phyloP scores from a whole-genome alignment of 2,329 filamentous ascomycete genomes.

The Pyricularia grisea region DNA sequence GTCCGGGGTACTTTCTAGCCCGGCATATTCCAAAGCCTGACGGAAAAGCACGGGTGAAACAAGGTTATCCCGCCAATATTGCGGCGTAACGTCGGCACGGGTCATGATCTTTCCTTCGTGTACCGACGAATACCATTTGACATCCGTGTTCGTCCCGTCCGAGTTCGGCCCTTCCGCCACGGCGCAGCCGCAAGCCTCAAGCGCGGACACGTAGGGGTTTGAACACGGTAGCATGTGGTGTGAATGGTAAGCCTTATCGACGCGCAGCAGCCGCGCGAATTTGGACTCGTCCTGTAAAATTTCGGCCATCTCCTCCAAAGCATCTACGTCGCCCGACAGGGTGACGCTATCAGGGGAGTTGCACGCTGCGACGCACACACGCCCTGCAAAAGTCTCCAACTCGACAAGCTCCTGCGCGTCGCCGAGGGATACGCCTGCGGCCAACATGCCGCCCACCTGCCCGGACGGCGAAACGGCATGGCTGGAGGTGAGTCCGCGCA shows the following conservation, averaged over 20 bases:
- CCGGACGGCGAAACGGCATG: conserved; percentile 17
- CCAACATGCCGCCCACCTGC: conserved; percentile 26
- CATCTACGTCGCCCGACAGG: conserved; percentile 26
- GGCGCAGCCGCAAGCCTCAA: conserved; percentile 19
- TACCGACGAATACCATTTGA: conserved; percentile 26
- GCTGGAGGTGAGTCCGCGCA: conserved; percentile 21
- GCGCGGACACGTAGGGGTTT: conserved; percentile 20
- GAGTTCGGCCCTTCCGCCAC: too few species aligned
- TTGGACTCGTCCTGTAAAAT: conserved; percentile 15
- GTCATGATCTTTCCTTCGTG: conserved; percentile 18
- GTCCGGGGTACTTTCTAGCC: too few species aligned
- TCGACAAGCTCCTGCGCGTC: not conserved
- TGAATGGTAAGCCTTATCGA: conserved; percentile 31
- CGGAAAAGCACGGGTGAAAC: conserved; percentile 22
- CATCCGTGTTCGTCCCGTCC: conserved; percentile 12
- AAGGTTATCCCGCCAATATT: conserved; percentile 26
- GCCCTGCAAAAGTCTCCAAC: not conserved
- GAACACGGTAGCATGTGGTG: conserved; percentile 26
- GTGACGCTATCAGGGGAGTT: conserved; percentile 28
- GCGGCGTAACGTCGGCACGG: conserved; percentile 21
- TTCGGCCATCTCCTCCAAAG: conserved; percentile 7
- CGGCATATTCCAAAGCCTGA: not conserved
- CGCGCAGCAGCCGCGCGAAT: conserved; percentile 21
- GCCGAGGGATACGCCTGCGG: conserved; percentile 21
- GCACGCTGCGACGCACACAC: conserved; percentile 18